These are phyloP conservation scores for Podospora fimiseda DNA, from an alignment of 495 filamentous ascomycete genomes.

Conservation along the genomic window DNA sequence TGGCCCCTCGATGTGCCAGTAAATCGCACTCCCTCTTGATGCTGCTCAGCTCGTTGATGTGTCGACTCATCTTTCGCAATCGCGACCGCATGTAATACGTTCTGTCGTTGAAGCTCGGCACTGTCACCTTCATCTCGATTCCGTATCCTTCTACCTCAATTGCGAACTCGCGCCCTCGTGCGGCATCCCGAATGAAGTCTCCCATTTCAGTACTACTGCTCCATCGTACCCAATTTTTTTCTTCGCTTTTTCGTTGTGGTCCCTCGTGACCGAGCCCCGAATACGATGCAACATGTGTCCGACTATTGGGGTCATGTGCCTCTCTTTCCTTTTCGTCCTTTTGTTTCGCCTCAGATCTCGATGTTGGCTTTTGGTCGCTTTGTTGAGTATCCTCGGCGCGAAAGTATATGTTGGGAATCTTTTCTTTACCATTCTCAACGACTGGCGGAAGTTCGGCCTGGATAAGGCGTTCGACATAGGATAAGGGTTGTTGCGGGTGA, in stretches of 20 bases:
- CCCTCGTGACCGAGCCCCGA: slow-evolving; percentile 52
- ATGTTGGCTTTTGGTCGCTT: slow-evolving; percentile 39
- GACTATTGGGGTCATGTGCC: not conserved
- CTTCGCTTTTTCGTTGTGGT: slow-evolving; percentile 30
- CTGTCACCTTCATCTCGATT: slow-evolving; percentile 64
- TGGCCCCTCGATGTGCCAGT: slow-evolving; percentile 66
- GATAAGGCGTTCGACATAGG: slow-evolving; percentile 84
- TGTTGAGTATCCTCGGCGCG: slow-evolving; percentile 67
- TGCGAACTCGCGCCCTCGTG: slow-evolving; percentile 74
- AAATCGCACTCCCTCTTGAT: slow-evolving; percentile 79
- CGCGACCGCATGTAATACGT: slow-evolving; percentile 78
- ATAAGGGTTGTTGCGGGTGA: slow-evolving; percentile 88
- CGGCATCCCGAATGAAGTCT: slow-evolving; percentile 91
- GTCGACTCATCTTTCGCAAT: slow-evolving; percentile 61
- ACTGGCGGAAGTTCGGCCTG: slow-evolving; percentile 80
- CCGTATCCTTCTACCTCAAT: slow-evolving; percentile 71
- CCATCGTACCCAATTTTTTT: slow-evolving; percentile 76
- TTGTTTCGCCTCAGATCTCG: slow-evolving; percentile 24
- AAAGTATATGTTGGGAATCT: slow-evolving; percentile 71
- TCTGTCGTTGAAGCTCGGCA: slow-evolving; percentile 82
- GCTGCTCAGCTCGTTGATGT: slow-evolving; percentile 58
- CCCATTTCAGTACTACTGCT: slow-evolving; percentile 83
- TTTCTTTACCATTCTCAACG: slow-evolving; percentile 52
- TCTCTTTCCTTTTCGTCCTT: slow-evolving; percentile 13
- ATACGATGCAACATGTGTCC: slow-evolving; percentile 50